These are phyloP conservation scores for Alternaria rosae DNA, from an alignment of 2,329 filamentous ascomycete genomes.

Conservation along the genomic window DNA sequence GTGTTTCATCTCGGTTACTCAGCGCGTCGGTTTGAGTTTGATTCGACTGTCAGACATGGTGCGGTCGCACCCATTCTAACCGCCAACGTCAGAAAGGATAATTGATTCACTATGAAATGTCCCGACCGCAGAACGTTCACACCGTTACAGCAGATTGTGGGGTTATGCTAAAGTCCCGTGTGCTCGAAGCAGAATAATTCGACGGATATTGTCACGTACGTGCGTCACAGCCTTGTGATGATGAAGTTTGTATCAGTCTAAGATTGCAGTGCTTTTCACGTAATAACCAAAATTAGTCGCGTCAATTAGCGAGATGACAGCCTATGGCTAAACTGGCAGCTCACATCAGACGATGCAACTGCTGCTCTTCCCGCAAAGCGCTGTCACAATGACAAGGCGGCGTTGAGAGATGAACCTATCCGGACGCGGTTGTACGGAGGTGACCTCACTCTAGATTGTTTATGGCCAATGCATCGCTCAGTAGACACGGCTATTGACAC, in stretches of 20 bases:
- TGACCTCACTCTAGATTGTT: conserved; percentile 16
- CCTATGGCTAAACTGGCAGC: conserved; percentile 13
- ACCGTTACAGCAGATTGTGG: neutral
- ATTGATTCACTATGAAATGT: neutral
- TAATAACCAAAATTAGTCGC: conserved; percentile 18
- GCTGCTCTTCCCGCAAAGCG: conserved; percentile 5
- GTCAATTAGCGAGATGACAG: conserved; percentile 21
- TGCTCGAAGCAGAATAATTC: neutral
- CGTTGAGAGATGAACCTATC: conserved; percentile 16
- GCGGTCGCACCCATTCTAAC: neutral
- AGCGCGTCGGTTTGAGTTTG: conserved; percentile 8
- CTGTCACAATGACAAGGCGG: conserved; percentile 18
- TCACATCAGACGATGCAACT: conserved; percentile 13
- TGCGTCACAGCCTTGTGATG: neutral
- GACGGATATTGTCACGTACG: neutral
- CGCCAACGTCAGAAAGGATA: neutral
- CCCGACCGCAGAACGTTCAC: neutral
- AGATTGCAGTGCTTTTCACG: conserved; percentile 7
- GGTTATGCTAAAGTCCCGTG: neutral
- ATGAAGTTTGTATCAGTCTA: conserved; percentile 5
- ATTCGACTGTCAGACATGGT: conserved; percentile 4
- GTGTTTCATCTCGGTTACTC: neutral
- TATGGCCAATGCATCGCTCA: conserved; percentile 25
- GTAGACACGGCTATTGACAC: conserved; percentile 14
- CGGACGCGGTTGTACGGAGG: conserved; percentile 20